Percentiles rank a stretch among this genome's conserved stretches.
Conservation (phyloP, 164 flowering plant species). For the Sextonia rubra region DNA sequence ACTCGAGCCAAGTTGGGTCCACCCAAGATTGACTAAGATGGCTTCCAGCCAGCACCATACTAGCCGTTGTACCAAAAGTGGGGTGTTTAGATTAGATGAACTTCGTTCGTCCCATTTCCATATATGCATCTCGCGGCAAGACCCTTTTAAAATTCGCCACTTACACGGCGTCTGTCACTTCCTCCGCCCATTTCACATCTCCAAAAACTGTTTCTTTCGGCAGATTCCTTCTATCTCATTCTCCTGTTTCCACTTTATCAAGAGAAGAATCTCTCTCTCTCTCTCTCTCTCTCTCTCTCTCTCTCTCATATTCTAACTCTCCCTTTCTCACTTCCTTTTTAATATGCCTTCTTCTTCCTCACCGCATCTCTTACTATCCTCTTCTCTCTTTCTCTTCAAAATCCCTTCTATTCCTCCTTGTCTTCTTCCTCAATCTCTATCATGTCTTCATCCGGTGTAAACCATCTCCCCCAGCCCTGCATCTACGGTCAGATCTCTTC, state of each 20-base stretch:
- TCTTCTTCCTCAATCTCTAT: conserved; percentile 24
- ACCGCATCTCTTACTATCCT: neutral
- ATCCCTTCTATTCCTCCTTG: conserved; percentile 6
- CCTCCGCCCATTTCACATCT: conserved; percentile 8
- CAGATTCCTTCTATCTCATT: conserved; percentile 41
- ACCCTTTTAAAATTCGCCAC: neutral
- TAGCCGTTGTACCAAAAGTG: no score
- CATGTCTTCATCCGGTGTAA: conserved; percentile 40
- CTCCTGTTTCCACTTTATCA: conserved; percentile 35
- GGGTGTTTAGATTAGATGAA: neutral
- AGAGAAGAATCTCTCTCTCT: neutral
- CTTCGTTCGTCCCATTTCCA: neutral
- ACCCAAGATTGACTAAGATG: no score
- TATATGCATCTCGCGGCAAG: neutral
- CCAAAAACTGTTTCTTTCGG: conserved; percentile 2
- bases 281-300: neutral
- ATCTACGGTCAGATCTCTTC: conserved; percentile 40
- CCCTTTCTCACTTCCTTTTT: neutral
- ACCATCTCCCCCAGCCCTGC: conserved; percentile 58
- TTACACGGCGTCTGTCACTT: neutral
- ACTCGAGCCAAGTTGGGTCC: no score
- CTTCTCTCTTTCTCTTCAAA: conserved; percentile 2
- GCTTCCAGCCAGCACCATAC: no score
- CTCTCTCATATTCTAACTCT: neutral
- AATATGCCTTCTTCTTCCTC: neutral